Conservation (phyloP, 2,329 filamentous ascomycete species). For the Neocucurbitaria cava region DNA sequence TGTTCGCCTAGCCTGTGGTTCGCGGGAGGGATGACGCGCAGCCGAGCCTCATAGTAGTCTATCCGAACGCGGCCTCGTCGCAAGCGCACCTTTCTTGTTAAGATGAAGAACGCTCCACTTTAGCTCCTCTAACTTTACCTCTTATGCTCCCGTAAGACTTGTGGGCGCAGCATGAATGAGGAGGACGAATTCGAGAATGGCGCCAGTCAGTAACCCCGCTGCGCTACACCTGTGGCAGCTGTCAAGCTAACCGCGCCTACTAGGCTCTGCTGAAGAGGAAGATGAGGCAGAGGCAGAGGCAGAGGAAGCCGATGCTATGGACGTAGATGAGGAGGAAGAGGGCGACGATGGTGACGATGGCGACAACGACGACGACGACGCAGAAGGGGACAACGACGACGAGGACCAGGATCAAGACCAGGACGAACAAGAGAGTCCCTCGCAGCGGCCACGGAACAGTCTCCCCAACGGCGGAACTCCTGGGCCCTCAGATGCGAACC, state of each 20-base stretch:
- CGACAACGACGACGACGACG: slow-evolving; percentile 52
- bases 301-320: slow-evolving; percentile 49
- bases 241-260: slow-evolving; percentile 14
- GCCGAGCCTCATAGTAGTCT: neutral
- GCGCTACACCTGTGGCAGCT: neutral
- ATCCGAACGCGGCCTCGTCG: slow-evolving; percentile 6
- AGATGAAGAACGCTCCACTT: neutral
- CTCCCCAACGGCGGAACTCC: slow-evolving; percentile 38
- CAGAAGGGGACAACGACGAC: slow-evolving; percentile 51
- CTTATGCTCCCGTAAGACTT: slow-evolving; percentile 8
- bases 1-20: neutral
- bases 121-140: neutral
- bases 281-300: slow-evolving; percentile 43
- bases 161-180: slow-evolving; percentile 49
- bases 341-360: slow-evolving; percentile 52
- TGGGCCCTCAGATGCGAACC: slow-evolving; percentile 48
- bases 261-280: slow-evolving; percentile 37
- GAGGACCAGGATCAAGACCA: slow-evolving; percentile 53
- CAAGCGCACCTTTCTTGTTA: neutral
- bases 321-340: slow-evolving; percentile 41
- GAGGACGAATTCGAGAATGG: slow-evolving; percentile 56
- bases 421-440: slow-evolving; percentile 55
- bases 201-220: slow-evolving; percentile 33
- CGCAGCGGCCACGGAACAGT: slow-evolving; percentile 40
- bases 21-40: slow-evolving; percentile 10